Evolutionary conservation across 305 asterid genomes (phyloP).

Genomic region (Fraxinus baroniana): DNA sequence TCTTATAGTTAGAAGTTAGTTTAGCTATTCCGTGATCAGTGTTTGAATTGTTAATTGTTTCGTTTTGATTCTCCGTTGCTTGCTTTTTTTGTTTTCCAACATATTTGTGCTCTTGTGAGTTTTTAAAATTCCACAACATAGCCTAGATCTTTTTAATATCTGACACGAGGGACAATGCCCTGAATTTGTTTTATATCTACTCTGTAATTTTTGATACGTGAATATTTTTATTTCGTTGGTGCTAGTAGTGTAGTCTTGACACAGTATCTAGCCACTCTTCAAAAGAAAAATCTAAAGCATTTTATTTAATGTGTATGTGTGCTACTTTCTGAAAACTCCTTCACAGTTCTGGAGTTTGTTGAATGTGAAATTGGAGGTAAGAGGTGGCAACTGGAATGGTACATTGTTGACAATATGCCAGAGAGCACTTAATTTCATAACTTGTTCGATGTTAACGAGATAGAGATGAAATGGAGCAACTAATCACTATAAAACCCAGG

Average conservation of each 20-base stretch:
- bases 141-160: background rate
- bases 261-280: background rate
- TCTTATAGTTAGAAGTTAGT: background rate
- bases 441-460: background rate
- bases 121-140: background rate
- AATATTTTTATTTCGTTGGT: background rate
- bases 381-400: background rate
- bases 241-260: background rate
- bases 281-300: background rate
- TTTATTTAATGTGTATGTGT: background rate
- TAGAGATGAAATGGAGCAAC: slow-evolving; percentile 10
- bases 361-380: background rate
- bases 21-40: background rate
- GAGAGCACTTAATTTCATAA: background rate
- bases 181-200: background rate
- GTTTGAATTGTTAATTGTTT: background rate
- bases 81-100: background rate
- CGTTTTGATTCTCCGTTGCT: background rate
- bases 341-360: background rate
- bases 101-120: background rate
- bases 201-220: background rate
- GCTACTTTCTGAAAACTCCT: background rate
- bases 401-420: background rate
- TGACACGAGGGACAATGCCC: background rate
- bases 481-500: background rate